Evolutionary conservation across 768 basidiomycete genomes (phyloP).

Genomic region (Chlorophyllum brunneum): DNA sequence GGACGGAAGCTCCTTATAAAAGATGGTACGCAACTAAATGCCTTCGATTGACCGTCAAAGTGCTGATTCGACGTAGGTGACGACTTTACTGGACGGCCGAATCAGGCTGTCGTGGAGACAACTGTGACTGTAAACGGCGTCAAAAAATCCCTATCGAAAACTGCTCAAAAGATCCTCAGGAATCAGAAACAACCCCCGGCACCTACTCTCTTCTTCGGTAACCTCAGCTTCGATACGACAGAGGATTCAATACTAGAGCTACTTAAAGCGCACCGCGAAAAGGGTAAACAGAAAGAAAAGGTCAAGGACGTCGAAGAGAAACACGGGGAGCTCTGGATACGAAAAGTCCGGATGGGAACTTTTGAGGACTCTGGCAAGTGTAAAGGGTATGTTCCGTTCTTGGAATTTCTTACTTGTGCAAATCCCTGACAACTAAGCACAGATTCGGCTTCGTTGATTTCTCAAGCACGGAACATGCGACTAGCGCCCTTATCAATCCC

Average conservation of each 20-base stretch:
- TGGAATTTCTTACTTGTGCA: background rate
- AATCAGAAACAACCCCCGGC: constrained; percentile 80
- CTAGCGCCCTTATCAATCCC: constrained; percentile 74
- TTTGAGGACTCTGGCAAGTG: constrained; percentile 95
- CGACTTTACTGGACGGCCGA: constrained; percentile 70
- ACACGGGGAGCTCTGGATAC: constrained; percentile 23
- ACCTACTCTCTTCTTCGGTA: constrained; percentile 89
- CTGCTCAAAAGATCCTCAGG: constrained; percentile 72
- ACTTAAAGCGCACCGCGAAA: constrained; percentile 61
- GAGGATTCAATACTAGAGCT: constrained; percentile 69
- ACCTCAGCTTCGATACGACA: constrained; percentile 88
- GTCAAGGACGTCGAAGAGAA: constrained; percentile 14
- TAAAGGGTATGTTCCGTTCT: constrained; percentile 73
- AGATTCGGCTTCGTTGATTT: constrained; percentile 98
- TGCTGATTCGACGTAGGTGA: constrained; percentile 44
- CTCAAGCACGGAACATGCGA: constrained; percentile 71
- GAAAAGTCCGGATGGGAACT: constrained; percentile 76
- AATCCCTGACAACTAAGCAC: background rate
- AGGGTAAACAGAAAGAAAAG: constrained; percentile 26
- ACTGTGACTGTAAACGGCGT: constrained; percentile 27
- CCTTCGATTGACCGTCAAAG: constrained; percentile 8
- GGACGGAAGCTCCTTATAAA: constrained; percentile 92
- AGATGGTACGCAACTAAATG: constrained; percentile 54
- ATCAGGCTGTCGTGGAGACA: constrained; percentile 33
- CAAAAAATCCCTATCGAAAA: constrained; percentile 51